Conservation (phyloP, 352 stramenopile species). For the Phytophthora sp. region DNA sequence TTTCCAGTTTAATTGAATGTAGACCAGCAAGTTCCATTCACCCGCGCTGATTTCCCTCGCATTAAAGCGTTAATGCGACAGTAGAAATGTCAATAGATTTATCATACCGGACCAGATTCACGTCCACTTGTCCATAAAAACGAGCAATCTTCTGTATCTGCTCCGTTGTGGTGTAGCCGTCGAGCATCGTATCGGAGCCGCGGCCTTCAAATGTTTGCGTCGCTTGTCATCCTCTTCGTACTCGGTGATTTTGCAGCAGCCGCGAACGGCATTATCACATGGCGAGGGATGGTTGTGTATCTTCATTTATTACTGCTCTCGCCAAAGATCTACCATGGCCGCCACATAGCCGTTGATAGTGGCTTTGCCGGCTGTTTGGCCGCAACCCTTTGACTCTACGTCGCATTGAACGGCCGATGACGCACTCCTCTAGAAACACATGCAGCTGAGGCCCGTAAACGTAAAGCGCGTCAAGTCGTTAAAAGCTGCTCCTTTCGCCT, state of each 20-base stretch:
- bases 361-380: neutral
- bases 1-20: neutral
- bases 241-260: neutral
- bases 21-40: neutral
- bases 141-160: constrained; percentile 3
- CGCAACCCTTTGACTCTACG: neutral
- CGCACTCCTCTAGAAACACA: constrained; percentile 10
- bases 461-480: neutral
- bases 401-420: neutral
- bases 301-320: neutral
- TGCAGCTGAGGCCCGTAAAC: constrained; percentile 3
- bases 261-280: neutral
- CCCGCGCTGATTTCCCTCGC: neutral
- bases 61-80: neutral
- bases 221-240: constrained; percentile 2
- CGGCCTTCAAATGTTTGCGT: constrained; percentile 11
- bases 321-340: constrained; percentile 6
- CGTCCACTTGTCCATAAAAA: constrained; percentile 1
- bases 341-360: constrained; percentile 2
- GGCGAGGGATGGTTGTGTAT: neutral
- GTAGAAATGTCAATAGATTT: neutral
- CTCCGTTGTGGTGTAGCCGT: neutral
- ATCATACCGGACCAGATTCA: neutral
- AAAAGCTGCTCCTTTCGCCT: neutral
- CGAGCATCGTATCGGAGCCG: neutral